phyloP scores from a whole-genome alignment of 2,329 filamentous ascomycete species.

The Phoma sp. region DNA sequence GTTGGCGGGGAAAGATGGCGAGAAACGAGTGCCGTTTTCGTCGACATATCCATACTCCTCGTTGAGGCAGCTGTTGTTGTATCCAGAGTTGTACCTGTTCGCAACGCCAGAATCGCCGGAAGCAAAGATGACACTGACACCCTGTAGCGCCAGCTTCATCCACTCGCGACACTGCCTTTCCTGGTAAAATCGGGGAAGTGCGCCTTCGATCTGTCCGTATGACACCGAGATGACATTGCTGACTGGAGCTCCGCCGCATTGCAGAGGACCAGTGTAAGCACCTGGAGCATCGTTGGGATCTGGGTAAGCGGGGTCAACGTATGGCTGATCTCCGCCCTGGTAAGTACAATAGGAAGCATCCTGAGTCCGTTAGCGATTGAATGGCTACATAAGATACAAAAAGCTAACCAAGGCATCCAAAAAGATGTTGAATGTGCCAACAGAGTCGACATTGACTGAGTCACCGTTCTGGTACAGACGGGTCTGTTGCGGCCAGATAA shows the following conservation, averaged over 20 bases:
- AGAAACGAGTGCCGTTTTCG: constrained; percentile 45
- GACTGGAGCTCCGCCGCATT: constrained; percentile 51
- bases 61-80: constrained; percentile 25
- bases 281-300: constrained; percentile 21
- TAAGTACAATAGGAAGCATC: constrained; percentile 27
- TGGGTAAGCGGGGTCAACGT: constrained; percentile 22
- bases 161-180: constrained; percentile 55
- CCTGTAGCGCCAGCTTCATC: constrained; percentile 52
- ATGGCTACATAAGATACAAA: background rate
- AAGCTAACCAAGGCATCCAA: constrained; percentile 22
- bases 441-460: constrained; percentile 20
- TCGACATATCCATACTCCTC: constrained; percentile 18
- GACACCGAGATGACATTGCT: constrained; percentile 60
- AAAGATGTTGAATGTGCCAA: constrained; percentile 26
- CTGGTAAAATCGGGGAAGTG: constrained; percentile 57
- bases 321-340: constrained; percentile 24
- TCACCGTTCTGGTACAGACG: constrained; percentile 25
- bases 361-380: constrained; percentile 2
- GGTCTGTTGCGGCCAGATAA: constrained; percentile 26
- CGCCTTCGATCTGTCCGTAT: constrained; percentile 61
- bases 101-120: constrained; percentile 51
- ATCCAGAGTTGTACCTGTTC: constrained; percentile 18
- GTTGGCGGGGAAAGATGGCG: constrained; percentile 66
- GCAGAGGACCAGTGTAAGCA: constrained; percentile 34
- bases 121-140: constrained; percentile 56